Conservation (phyloP, 495 filamentous ascomycete species). For the Neurospora cerealis region DNA sequence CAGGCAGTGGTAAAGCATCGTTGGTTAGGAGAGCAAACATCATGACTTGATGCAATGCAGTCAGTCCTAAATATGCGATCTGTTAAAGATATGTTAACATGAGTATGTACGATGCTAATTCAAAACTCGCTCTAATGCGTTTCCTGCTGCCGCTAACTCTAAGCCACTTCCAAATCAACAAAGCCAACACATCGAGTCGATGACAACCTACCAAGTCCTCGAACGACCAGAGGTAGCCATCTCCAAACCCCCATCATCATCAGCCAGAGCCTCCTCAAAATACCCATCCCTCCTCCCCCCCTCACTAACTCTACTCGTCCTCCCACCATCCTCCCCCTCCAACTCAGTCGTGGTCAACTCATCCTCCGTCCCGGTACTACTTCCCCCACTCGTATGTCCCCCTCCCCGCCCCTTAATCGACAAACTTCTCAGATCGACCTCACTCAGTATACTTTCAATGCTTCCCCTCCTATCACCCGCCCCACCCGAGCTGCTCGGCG, state of each 20-base stretch:
- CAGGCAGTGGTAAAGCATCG: neutral
- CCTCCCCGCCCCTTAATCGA: conserved; percentile 2
- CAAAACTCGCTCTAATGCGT: neutral
- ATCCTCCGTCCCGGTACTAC: conserved; percentile 8
- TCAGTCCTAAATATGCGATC: neutral
- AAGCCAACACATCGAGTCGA: no score
- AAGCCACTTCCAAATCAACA: no score
- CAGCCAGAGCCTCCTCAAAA: neutral
- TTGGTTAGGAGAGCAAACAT: neutral
- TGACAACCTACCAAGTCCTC: neutral
- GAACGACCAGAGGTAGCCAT: neutral
- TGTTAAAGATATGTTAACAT: neutral
- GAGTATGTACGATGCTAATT: neutral
- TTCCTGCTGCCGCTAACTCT: neutral
- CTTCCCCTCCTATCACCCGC: conserved; percentile 12
- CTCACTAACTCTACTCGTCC: neutral
- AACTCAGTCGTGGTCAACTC: conserved; percentile 14
- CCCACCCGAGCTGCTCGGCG: neutral
- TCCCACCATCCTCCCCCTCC: conserved; percentile 5
- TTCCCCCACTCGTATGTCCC: neutral
- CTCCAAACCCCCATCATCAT: neutral
- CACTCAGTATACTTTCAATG: conserved; percentile 19
- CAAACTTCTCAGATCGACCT: conserved; percentile 17
- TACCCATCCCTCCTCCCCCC: neutral
- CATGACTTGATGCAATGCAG: neutral